These are phyloP conservation scores for Lathyrus tuberosus DNA, from an alignment of 306 rosid genomes.

Conservation along the genomic window DNA sequence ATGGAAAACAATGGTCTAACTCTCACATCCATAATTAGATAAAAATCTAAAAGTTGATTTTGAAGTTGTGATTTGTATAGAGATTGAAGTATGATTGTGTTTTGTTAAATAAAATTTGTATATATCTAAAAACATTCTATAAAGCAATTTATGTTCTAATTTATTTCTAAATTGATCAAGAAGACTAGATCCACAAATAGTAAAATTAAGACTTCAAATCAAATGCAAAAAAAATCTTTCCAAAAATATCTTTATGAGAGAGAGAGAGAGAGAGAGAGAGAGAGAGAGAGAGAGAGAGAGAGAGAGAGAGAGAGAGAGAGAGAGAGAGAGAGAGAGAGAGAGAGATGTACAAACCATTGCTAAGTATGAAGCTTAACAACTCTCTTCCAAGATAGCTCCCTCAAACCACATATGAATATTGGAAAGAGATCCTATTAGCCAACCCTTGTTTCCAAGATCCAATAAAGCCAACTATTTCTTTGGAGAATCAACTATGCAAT, in stretches of 20 bases:
- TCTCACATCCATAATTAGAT: neutral
- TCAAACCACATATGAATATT: constrained; percentile 30
- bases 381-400: constrained; percentile 32
- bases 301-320: constrained; percentile 17
- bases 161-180: constrained; percentile 25
- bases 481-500: constrained; percentile 34
- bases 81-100: neutral
- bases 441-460: constrained; percentile 41
- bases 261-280: too few relatives aligned
- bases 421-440: constrained; percentile 21
- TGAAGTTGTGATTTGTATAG: neutral
- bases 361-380: constrained; percentile 34
- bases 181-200: constrained; percentile 32
- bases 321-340: constrained; percentile 11
- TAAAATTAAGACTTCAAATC: constrained; percentile 26
- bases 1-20: neutral
- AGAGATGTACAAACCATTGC: constrained; percentile 40
- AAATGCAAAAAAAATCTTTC: neutral
- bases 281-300: constrained; percentile 2
- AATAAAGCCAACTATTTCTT: constrained; percentile 30
- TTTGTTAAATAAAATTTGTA: neutral
- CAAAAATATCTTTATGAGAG: neutral
- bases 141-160: neutral
- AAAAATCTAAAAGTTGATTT: neutral
- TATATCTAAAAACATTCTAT: neutral